Conservation (phyloP, 805 yeast species). For the Yamadazyma endophytica region DNA sequence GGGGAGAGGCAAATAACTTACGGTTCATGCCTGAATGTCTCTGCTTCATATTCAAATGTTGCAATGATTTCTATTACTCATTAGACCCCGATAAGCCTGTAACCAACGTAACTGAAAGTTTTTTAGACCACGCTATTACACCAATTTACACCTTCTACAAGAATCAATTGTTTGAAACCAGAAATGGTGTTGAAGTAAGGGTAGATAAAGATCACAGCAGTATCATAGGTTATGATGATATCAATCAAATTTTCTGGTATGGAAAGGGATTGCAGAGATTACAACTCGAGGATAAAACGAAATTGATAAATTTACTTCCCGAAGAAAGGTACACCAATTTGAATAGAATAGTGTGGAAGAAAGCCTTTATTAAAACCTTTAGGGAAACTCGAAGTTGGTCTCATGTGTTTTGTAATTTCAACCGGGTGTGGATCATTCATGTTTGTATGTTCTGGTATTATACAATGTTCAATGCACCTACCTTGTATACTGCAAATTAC, state of each 20-base stretch:
- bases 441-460: conserved; percentile 49
- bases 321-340: conserved; percentile 28
- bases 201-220: conserved; percentile 67
- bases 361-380: conserved; percentile 42
- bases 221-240: conserved; percentile 55
- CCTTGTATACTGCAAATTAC: conserved; percentile 44
- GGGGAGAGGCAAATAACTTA: conserved; percentile 77
- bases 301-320: conserved; percentile 22
- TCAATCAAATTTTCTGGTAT: conserved; percentile 51
- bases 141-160: conserved; percentile 57
- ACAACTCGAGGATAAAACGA: conserved; percentile 26
- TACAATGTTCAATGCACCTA: conserved; percentile 48
- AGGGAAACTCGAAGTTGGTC: conserved; percentile 47
- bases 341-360: conserved; percentile 36
- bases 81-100: conserved; percentile 30
- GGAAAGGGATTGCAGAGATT: conserved; percentile 31
- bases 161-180: conserved; percentile 59
- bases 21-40: conserved; percentile 45
- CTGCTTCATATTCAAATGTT: conserved; percentile 29
- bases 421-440: conserved; percentile 53
- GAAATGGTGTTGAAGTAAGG: conserved; percentile 50
- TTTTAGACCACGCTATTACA: conserved; percentile 37
- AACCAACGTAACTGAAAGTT: conserved; percentile 17
- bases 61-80: conserved; percentile 34
- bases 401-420: conserved; percentile 47